Percentiles rank a stretch among this genome's conserved stretches.
Conservation (phyloP, 257 asterid species). For the Solanum etuberosum region DNA sequence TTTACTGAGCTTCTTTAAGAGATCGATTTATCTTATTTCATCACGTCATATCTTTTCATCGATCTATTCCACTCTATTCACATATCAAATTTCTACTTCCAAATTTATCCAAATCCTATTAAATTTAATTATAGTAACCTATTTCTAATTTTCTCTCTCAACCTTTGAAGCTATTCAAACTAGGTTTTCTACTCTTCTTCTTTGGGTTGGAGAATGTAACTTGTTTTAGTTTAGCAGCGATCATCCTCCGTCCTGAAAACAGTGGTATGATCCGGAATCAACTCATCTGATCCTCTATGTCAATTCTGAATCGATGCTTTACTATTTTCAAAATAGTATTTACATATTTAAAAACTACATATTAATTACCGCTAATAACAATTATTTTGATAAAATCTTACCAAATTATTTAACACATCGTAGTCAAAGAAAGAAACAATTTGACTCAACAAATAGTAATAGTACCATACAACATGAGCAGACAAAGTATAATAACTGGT, state of each 20-base stretch:
- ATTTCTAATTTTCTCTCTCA: background rate
- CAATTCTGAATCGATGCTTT: background rate
- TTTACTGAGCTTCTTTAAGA: background rate
- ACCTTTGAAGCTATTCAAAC: background rate
- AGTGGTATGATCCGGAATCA: background rate
- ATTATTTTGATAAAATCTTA: background rate
- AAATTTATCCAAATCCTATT: background rate
- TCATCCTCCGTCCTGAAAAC: background rate
- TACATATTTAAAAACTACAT: background rate
- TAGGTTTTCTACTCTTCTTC: background rate
- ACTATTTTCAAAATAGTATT: background rate
- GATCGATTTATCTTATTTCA: background rate
- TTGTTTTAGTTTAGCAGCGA: background rate
- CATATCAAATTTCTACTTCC: background rate
- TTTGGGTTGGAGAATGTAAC: background rate
- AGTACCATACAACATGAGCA: background rate
- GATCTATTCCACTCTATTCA: background rate
- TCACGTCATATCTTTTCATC: background rate
- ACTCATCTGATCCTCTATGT: background rate
- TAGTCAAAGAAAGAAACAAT: background rate
- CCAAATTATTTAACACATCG: background rate
- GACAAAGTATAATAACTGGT: background rate
- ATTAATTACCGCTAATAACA: background rate
- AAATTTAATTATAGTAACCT: background rate
- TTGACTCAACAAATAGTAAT: background rate